phyloP scores from a whole-genome alignment of 768 basidiomycete species.

The Leccinellum luteum region DNA sequence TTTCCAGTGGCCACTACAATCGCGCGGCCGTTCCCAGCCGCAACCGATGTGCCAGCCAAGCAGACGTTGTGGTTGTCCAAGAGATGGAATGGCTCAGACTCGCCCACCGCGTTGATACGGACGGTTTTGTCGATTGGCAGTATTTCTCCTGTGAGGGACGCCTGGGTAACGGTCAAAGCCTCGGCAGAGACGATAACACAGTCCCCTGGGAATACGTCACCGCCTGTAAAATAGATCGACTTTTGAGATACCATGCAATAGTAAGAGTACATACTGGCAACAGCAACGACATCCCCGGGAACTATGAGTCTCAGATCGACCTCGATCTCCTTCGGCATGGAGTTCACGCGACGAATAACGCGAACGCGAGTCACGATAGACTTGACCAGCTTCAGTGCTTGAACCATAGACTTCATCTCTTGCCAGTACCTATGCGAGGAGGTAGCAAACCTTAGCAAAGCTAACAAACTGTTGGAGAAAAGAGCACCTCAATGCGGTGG shows the following conservation, averaged over 20 bases:
- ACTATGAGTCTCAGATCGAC: slow-evolving; percentile 32
- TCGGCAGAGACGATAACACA: slow-evolving; percentile 34
- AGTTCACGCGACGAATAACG: slow-evolving; percentile 27
- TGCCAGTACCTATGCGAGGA: slow-evolving; percentile 28
- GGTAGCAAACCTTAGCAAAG: background rate
- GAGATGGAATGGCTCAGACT: slow-evolving; percentile 25
- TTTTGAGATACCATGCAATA: background rate
- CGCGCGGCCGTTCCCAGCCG: slow-evolving; percentile 31
- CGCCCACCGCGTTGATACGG: slow-evolving; percentile 13
- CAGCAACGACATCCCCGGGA: slow-evolving; percentile 31
- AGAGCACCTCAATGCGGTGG: slow-evolving; percentile 30
- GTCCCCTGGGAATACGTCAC: slow-evolving; percentile 37
- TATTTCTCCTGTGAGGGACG: slow-evolving; percentile 37
- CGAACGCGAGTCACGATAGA: slow-evolving; percentile 33
- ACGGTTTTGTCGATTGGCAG: slow-evolving; percentile 32
- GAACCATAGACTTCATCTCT: slow-evolving; percentile 34
- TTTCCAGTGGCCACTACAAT: slow-evolving; percentile 32
- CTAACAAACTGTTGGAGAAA: background rate
- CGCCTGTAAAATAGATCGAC: slow-evolving; percentile 17
- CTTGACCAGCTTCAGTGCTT: slow-evolving; percentile 33
- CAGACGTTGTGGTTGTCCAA: slow-evolving; percentile 34
- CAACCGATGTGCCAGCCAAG: slow-evolving; percentile 34
- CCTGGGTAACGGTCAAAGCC: slow-evolving; percentile 33
- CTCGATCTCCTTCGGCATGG: slow-evolving; percentile 25
- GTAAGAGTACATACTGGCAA: slow-evolving; percentile 26